These are phyloP conservation scores for Nasturtium officinale DNA, from an alignment of 345 rosid species.

Conservation along the genomic window DNA sequence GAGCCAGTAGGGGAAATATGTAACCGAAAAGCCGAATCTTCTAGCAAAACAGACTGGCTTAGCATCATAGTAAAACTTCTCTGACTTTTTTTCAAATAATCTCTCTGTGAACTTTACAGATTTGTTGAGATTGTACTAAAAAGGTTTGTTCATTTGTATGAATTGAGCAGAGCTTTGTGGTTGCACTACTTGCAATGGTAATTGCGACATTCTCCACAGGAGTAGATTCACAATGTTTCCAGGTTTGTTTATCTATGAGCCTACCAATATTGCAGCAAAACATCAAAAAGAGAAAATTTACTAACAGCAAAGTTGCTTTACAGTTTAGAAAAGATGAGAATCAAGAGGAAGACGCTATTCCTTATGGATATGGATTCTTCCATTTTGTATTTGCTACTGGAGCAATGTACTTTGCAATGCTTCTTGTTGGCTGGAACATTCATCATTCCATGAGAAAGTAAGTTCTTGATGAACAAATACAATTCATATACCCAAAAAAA, in stretches of 20 bases:
- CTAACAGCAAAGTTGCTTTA: slow-evolving; percentile 47
- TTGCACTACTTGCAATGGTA: slow-evolving; percentile 83
- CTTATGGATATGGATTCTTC: slow-evolving; percentile 95
- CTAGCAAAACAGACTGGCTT: slow-evolving; percentile 85
- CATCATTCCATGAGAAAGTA: slow-evolving; percentile 81
- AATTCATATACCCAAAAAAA: too few species aligned
- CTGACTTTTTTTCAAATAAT: not conserved
- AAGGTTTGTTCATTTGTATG: not conserved
- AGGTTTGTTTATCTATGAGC: slow-evolving; percentile 52
- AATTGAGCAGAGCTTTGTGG: slow-evolving; percentile 70
- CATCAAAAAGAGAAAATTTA: not conserved
- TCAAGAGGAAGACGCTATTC: slow-evolving; percentile 62
- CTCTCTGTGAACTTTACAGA: not conserved
- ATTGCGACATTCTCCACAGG: slow-evolving; percentile 96
- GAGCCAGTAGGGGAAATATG: slow-evolving; percentile 90
- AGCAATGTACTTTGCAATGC: slow-evolving; percentile 95
- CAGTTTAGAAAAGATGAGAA: slow-evolving; percentile 54
- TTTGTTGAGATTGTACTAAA: not conserved
- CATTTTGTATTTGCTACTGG: slow-evolving; percentile 96
- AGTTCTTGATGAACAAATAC: not conserved
- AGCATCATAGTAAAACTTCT: slow-evolving; percentile 68
- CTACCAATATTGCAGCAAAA: not conserved
- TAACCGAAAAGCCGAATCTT: slow-evolving; percentile 78
- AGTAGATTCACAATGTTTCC: slow-evolving; percentile 89
- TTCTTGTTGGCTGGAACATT: slow-evolving; percentile 87